Percentiles rank a stretch among this genome's conserved stretches.
Evolutionary conservation across 179 eudicot species (phyloP).

Genomic region (Beta lomatogona): DNA sequence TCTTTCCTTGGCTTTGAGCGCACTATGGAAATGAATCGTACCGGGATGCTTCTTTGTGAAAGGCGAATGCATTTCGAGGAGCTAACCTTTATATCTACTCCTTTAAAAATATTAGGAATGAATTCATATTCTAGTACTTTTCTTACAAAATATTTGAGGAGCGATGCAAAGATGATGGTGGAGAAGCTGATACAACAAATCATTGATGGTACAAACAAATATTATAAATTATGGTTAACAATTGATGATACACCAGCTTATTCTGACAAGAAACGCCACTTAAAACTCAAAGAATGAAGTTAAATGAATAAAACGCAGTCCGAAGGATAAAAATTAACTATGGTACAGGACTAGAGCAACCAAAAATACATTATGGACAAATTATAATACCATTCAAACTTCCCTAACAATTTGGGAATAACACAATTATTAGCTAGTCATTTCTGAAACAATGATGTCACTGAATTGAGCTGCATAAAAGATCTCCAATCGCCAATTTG

Average conservation of each 20-base stretch:
- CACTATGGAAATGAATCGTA: too few relatives aligned
- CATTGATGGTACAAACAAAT: background rate
- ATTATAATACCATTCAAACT: background rate
- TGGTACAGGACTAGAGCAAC: background rate
- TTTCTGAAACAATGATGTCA: conserved; percentile 19
- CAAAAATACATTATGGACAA: conserved; percentile 16
- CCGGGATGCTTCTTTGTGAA: too few relatives aligned
- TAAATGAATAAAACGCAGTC: background rate
- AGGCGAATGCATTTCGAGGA: too few relatives aligned
- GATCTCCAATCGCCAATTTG: conserved; percentile 14
- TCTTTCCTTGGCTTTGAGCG: too few relatives aligned
- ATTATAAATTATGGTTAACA: background rate
- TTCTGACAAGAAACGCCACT: background rate
- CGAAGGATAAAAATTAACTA: background rate
- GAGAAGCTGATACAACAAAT: background rate
- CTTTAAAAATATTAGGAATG: too few relatives aligned
- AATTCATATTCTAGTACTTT: too few relatives aligned
- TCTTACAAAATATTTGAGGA: too few relatives aligned
- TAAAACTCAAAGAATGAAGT: conserved; percentile 8
- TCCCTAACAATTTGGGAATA: background rate
- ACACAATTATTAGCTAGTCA: background rate
- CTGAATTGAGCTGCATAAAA: conserved; percentile 6
- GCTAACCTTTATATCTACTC: too few relatives aligned
- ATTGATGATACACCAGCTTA: background rate
- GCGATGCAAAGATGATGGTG: background rate